These are phyloP conservation scores for Bacidia gigantensis DNA, from an alignment of 495 filamentous ascomycete genomes.

Conservation along the genomic window DNA sequence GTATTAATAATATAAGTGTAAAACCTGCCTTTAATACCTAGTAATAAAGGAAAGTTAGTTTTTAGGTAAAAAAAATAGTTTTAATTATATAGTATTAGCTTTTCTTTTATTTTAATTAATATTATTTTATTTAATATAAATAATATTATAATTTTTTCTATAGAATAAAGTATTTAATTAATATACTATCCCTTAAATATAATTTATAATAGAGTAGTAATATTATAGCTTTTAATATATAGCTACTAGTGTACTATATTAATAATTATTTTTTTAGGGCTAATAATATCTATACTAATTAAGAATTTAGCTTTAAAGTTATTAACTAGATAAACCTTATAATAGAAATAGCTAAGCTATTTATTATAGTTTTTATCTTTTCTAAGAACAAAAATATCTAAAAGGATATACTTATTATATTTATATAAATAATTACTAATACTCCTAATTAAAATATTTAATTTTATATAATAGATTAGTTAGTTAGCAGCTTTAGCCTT, in stretches of 20 bases:
- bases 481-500: no score
- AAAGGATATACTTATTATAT: no score
- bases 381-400: no score
- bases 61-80: no score
- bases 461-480: no score
- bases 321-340: no score
- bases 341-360: no score
- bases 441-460: no score
- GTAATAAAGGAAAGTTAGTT: not conserved
- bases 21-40: not conserved
- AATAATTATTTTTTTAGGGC: not conserved
- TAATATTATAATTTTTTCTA: conserved; percentile 2
- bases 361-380: no score
- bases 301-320: not conserved
- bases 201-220: not conserved
- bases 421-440: no score
- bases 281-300: not conserved
- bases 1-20: not conserved
- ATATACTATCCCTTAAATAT: not conserved
- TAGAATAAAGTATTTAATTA: no score
- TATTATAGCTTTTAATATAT: not conserved
- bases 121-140: not conserved
- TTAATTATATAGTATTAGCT: conserved; percentile 3
- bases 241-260: not conserved
- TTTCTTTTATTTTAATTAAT: not conserved